These are phyloP conservation scores for Erysimum cheiri DNA, from an alignment of 441 rosid genomes.

Conservation along the genomic window DNA sequence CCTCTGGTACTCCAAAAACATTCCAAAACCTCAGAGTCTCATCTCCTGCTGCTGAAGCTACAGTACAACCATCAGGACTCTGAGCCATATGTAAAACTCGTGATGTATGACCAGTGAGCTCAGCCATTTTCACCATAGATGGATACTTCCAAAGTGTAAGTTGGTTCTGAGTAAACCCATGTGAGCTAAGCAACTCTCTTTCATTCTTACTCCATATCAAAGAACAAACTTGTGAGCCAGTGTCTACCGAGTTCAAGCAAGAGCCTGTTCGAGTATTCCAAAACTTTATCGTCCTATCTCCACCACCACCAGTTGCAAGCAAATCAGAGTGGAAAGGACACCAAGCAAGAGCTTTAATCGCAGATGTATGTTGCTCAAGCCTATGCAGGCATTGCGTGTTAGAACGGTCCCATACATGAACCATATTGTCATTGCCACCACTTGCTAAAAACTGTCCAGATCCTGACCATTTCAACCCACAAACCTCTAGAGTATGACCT, in stretches of 20 bases:
- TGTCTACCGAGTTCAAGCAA: conserved; percentile 45
- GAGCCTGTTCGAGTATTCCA: conserved; percentile 45
- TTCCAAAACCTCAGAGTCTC: conserved; percentile 69
- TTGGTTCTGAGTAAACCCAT: conserved; percentile 35
- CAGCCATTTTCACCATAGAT: conserved; percentile 44
- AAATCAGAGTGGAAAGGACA: conserved; percentile 67
- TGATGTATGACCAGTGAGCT: conserved; percentile 39
- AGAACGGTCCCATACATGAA: conserved; percentile 64
- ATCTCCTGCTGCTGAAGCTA: conserved; percentile 65
- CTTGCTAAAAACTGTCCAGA: conserved; percentile 43
- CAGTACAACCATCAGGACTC: conserved; percentile 71
- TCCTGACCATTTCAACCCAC: conserved; percentile 47
- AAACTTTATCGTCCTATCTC: conserved; percentile 41
- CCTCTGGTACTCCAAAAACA: conserved; percentile 61
- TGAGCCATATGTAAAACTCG: conserved; percentile 24
- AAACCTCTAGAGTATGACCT: conserved; percentile 41
- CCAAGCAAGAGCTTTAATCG: conserved; percentile 76
- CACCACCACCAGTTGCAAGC: conserved; percentile 50
- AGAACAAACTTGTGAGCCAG: conserved; percentile 45
- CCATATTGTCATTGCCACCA: conserved; percentile 47
- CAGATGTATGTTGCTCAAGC: conserved; percentile 55
- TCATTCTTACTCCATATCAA: conserved; percentile 44
- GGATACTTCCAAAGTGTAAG: conserved; percentile 42
- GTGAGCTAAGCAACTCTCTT: conserved; percentile 47
- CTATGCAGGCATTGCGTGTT: conserved; percentile 37